Conservation (phyloP, 805 yeast species). For the Ogataea angusta region DNA sequence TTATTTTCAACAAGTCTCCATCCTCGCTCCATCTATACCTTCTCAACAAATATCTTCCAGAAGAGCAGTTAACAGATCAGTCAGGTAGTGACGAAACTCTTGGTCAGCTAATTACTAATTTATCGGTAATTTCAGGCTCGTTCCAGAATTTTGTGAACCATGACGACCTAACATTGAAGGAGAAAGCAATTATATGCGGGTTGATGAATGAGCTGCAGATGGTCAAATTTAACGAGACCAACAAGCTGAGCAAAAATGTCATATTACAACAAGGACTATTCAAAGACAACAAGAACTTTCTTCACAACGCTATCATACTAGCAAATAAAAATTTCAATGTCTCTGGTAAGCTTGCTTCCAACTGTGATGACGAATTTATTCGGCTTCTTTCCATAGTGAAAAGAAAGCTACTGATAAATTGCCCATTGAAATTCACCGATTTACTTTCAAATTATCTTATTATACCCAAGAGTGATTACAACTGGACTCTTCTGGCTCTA, state of each 20-base stretch:
- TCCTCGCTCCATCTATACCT: constrained; percentile 36
- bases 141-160: constrained; percentile 18
- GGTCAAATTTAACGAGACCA: constrained; percentile 31
- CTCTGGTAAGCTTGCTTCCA: constrained; percentile 21
- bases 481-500: constrained; percentile 44
- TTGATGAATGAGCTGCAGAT: constrained; percentile 34
- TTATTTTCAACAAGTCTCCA: constrained; percentile 38
- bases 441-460: constrained; percentile 46
- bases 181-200: constrained; percentile 29
- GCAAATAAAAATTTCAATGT: constrained; percentile 42
- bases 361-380: constrained; percentile 24
- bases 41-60: constrained; percentile 28
- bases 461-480: constrained; percentile 37
- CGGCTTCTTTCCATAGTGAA: constrained; percentile 43
- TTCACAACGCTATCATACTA: constrained; percentile 53
- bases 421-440: constrained; percentile 48
- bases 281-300: constrained; percentile 37
- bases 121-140: constrained; percentile 27
- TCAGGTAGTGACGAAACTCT: constrained; percentile 14
- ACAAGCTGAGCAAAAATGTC: constrained; percentile 20
- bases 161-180: constrained; percentile 20
- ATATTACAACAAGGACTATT: constrained; percentile 27
- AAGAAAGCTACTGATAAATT: constrained; percentile 46
- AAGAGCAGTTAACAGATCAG: constrained; percentile 14
- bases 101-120: constrained; percentile 22